phyloP scores from a whole-genome alignment of 2,329 filamentous ascomycete species.

The Fusarium nematophilum region DNA sequence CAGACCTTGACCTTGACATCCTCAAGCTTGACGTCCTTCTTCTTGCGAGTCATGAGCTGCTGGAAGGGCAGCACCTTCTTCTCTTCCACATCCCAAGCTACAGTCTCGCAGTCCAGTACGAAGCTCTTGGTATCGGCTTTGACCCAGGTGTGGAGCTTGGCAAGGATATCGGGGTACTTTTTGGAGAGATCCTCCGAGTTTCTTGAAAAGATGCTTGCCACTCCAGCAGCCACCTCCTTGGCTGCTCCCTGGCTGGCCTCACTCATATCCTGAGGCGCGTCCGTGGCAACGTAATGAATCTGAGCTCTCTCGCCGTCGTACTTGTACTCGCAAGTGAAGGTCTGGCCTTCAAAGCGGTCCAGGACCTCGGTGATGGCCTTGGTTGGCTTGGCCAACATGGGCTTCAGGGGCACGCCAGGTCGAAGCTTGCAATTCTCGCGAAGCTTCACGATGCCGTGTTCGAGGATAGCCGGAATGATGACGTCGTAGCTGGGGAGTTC shows the following conservation, averaged over 20 bases:
- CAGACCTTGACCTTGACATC: conserved; percentile 98
- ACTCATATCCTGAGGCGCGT: conserved; percentile 76
- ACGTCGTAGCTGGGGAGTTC: conserved; percentile 96
- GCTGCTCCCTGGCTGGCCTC: conserved; percentile 69
- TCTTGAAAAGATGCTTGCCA: conserved; percentile 94
- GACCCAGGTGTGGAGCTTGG: conserved; percentile 89
- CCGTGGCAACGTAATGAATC: conserved; percentile 94
- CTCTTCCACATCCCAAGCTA: conserved; percentile 93
- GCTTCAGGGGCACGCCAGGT: conserved; percentile 94
- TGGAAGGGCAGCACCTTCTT: conserved; percentile 98
- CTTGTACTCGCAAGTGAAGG: conserved; percentile 98
- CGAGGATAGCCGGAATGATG: conserved; percentile 88
- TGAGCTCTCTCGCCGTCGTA: conserved; percentile 99
- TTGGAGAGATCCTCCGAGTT: conserved; percentile 98
- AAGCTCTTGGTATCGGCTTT: conserved; percentile 92
- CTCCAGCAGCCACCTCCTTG: conserved; percentile 75
- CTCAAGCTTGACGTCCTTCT: conserved; percentile 95
- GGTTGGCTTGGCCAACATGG: conserved; percentile 98
- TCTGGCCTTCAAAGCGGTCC: conserved; percentile 93
- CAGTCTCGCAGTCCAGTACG: conserved; percentile 97
- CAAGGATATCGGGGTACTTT: conserved; percentile 96
- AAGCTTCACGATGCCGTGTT: conserved; percentile 86
- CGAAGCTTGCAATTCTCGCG: conserved; percentile 89
- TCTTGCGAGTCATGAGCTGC: conserved; percentile 96
- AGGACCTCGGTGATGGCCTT: conserved; percentile 98